Evolutionary conservation across 805 yeast genomes (phyloP), one percentile per base, ranked within the genome.

Genomic region (Candida caryicola): DNA sequence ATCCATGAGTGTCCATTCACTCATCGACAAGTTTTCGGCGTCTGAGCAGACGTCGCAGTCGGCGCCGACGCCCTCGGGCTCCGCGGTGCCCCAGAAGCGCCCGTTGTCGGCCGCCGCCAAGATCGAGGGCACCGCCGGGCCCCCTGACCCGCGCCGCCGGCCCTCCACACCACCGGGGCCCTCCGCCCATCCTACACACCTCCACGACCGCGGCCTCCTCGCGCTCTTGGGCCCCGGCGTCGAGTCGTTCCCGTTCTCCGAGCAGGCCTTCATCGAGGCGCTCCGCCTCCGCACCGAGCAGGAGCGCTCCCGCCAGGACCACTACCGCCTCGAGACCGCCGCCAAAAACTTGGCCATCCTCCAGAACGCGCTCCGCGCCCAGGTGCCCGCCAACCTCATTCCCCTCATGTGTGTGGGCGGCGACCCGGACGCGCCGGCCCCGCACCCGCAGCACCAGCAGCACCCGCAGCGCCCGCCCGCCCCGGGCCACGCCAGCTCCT

Each of bases 241-340:
- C 10, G 52, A 67, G 5, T 57, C 63, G 25, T 79, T 83, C 76
- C 78, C 80, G 0, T 72, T 66, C 50, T 64, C 82, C 5, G 84
- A 82, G 38, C 66, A 69, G 6, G 73, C 88, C 3, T 68, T 81
- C 19, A 57, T 68, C 17, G 77, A 75, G 45, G 81, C 88, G 0
- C 60, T 87, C 26, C 69, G 71, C 23, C 70, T 83, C 21, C 71
- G 79, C 36, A 58, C 77, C 2, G 89, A 87, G 55, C 91, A 84
- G 53, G 96, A 90, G 56, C 71, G 74, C 31, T 83, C 96, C 1
- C 83, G 82, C 47, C 96, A 89, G 57, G 93, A 84, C 47, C 81
- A 70, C 49, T 82, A 84, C 55, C 74, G 73, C 37, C 64, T 82
- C 15, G 95, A 89, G 54, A 63, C 73, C 29, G 68, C 82, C 17